phyloP scores from a whole-genome alignment of 805 yeast genomes.

The Myxozyma mucilagina region DNA sequence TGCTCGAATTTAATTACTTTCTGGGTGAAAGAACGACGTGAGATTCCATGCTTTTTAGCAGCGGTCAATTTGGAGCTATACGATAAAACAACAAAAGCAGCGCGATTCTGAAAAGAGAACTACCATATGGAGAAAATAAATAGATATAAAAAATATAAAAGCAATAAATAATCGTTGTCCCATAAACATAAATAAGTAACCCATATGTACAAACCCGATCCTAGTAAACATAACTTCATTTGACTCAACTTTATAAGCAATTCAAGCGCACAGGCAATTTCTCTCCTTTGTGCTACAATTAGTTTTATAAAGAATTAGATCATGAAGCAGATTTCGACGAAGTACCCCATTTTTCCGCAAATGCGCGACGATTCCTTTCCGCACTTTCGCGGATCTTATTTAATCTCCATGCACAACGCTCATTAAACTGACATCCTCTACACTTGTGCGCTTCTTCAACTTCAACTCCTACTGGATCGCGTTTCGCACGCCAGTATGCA shows the following conservation, averaged over 20 bases:
- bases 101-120: conserved; percentile 5
- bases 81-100: conserved; percentile 44
- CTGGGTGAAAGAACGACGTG: conserved; percentile 69
- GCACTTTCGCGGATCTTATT: conserved; percentile 22
- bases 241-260: neutral
- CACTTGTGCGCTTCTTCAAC: conserved; percentile 31
- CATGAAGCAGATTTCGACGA: neutral
- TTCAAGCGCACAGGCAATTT: neutral
- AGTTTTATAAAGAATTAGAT: neutral
- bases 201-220: conserved; percentile 4
- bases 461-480: conserved; percentile 32
- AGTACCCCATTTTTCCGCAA: conserved; percentile 7
- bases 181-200: neutral
- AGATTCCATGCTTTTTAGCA: conserved; percentile 75
- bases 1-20: conserved; percentile 56
- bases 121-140: neutral
- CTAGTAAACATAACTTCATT: neutral
- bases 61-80: conserved; percentile 69
- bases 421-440: conserved; percentile 22
- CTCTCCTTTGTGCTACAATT: neutral
- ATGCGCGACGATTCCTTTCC: conserved; percentile 10
- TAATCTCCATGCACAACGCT: conserved; percentile 22
- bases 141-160: neutral
- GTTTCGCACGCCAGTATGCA: conserved; percentile 25
- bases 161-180: neutral